These are phyloP conservation scores for Saprolegnia diclina DNA, from an alignment of 352 stramenopile genomes.

Conservation along the genomic window DNA sequence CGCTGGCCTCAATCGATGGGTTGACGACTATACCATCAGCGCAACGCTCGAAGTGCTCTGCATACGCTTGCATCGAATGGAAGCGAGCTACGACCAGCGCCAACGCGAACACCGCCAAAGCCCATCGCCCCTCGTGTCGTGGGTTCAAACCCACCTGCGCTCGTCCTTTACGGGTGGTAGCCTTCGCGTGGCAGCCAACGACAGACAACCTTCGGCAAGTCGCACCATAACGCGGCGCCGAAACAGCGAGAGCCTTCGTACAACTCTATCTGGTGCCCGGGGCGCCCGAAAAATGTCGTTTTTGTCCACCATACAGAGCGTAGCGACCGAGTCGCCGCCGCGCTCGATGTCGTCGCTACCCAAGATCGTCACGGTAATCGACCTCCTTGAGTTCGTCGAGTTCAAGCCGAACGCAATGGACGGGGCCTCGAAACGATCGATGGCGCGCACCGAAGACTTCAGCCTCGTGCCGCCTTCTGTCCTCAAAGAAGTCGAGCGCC, in stretches of 20 bases:
- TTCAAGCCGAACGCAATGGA: background rate
- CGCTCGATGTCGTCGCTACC: no score
- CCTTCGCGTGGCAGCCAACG: background rate
- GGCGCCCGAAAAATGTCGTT: background rate
- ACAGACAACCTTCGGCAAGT: no score
- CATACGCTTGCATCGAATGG: constrained; percentile 8
- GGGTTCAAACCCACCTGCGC: background rate
- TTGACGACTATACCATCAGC: constrained; percentile 21
- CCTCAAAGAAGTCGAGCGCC: background rate
- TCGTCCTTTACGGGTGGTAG: background rate
- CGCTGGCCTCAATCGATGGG: background rate
- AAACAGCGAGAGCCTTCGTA: background rate
- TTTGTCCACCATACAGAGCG: background rate
- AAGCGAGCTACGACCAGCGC: background rate
- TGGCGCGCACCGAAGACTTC: background rate
- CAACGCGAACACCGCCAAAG: background rate
- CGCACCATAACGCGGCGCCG: background rate
- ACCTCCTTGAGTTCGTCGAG: background rate
- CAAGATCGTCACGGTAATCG: background rate
- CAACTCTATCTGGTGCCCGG: background rate
- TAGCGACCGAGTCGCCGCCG: background rate
- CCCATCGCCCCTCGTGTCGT: background rate
- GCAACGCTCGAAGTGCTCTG: constrained; percentile 7
- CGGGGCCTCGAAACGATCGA: background rate
- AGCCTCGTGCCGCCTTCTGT: background rate